Conservation (phyloP, 83 land plant species). For the Thuja plicata region DNA sequence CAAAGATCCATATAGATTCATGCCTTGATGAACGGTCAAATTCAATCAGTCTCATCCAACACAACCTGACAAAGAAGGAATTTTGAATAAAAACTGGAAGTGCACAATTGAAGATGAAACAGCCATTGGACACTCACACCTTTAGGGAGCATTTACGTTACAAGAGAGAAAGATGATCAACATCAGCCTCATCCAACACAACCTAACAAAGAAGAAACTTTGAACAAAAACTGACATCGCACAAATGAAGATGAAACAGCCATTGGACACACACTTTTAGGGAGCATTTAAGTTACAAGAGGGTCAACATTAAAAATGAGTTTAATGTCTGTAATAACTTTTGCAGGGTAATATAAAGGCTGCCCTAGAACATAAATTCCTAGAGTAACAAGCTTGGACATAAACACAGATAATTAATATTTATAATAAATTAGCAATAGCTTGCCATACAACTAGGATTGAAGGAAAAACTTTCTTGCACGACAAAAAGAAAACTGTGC, state of each 20-base stretch:
- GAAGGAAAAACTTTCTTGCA: not conserved
- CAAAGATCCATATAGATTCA: not conserved
- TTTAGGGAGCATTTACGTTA: not conserved
- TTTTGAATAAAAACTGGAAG: not conserved
- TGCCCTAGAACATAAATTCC: not conserved
- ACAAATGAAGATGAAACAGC: not conserved
- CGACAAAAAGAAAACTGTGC: not conserved
- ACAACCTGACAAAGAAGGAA: not conserved
- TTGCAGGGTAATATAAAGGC: not conserved
- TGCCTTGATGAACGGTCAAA: not conserved
- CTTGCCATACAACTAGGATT: not conserved
- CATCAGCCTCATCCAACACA: not conserved
- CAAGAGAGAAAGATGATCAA: no score
- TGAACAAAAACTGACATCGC: not conserved
- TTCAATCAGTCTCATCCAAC: not conserved
- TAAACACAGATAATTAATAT: not conserved
- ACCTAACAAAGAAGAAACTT: not conserved
- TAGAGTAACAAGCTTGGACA: not conserved
- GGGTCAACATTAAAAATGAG: not conserved
- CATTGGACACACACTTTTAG: not conserved
- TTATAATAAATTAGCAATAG: not conserved
- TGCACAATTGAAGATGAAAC: not conserved
- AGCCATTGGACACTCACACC: not conserved
- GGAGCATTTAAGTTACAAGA: not conserved
- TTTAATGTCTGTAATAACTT: not conserved